phyloP scores from a whole-genome alignment of 176 grass and related monocot species.

The Hyparrhenia diplandra region DNA sequence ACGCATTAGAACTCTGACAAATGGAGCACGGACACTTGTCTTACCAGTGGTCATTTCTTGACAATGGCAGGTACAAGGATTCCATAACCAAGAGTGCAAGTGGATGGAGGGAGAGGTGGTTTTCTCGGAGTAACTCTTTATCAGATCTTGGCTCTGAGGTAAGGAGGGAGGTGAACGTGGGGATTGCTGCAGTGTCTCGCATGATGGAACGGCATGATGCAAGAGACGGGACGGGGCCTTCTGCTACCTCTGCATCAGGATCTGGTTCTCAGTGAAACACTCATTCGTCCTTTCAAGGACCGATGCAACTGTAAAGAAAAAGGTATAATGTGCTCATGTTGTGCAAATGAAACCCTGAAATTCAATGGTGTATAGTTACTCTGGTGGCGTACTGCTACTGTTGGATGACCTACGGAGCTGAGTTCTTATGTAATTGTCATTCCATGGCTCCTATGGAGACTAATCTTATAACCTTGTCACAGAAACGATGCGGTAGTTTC shows the following conservation, averaged over 20 bases:
- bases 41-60: constrained; percentile 22
- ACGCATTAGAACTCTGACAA: neutral
- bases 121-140: constrained; percentile 54
- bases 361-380: neutral
- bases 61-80: constrained; percentile 64
- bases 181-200: constrained; percentile 61
- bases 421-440: neutral
- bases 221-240: constrained; percentile 33
- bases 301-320: neutral
- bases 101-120: constrained; percentile 73
- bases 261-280: constrained; percentile 37
- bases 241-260: constrained; percentile 32
- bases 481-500: neutral
- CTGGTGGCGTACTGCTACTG: neutral
- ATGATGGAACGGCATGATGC: constrained; percentile 67
- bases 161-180: constrained; percentile 70
- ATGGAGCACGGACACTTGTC: neutral
- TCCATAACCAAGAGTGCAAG: constrained; percentile 68
- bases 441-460: neutral
- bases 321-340: constrained; percentile 8
- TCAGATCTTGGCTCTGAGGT: constrained; percentile 67
- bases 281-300: neutral
- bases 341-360: neutral
- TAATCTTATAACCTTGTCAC: neutral
- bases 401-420: neutral